Percentiles rank a stretch among this genome's conserved stretches.
These are phyloP conservation scores for Gynostemma pentaphyllum DNA, from an alignment of 306 rosid species.

Conservation along the genomic window DNA sequence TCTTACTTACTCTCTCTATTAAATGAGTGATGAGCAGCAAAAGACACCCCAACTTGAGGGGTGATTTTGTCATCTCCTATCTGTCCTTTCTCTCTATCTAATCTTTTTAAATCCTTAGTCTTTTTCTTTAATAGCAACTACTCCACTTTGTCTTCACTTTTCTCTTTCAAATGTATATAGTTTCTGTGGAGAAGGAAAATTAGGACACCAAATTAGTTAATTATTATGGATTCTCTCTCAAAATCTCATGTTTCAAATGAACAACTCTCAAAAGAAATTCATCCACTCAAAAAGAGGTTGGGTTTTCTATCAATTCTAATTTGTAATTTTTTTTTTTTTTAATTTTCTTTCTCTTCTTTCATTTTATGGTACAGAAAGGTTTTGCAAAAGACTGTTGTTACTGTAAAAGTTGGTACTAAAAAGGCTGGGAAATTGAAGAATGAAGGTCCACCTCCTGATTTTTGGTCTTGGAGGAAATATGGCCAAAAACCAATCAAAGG, in stretches of 20 bases:
- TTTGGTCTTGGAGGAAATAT: constrained; percentile 98
- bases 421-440: constrained; percentile 69
- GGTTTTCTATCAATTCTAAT: background rate
- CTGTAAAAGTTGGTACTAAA: constrained; percentile 51
- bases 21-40: constrained; percentile 2
- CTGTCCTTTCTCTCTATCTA: background rate
- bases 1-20: background rate
- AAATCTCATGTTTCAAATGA: background rate
- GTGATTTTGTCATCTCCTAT: background rate
- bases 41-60: constrained; percentile 7
- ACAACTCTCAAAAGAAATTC: background rate
- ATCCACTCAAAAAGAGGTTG: constrained; percentile 7
- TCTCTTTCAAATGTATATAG: background rate
- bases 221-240: background rate
- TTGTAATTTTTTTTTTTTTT: background rate
- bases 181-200: background rate
- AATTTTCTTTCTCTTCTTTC: background rate
- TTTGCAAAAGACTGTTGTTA: constrained; percentile 60
- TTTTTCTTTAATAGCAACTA: constrained; percentile 2
- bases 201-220: background rate
- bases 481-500: constrained; percentile 96
- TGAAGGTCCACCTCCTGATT: constrained; percentile 84
- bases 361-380: constrained; percentile 39
- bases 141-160: background rate
- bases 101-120: background rate